Conservation (phyloP, 345 rosid genomes). For the Gossypioides kirkii region DNA sequence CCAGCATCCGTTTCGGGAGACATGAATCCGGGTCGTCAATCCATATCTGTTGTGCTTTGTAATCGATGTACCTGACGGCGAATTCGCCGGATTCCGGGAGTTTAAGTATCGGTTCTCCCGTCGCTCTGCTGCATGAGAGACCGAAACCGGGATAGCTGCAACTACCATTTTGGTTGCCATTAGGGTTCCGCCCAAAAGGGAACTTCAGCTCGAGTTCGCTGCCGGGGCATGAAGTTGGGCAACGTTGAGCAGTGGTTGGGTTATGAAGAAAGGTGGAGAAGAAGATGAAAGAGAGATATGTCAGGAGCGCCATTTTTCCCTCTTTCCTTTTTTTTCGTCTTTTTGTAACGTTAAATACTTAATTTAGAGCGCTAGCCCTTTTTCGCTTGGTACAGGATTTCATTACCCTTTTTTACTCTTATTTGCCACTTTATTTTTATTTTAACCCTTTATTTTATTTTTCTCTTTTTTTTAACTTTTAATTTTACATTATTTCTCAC, state of each 20-base stretch:
- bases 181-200: constrained; percentile 6
- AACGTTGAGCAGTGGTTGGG: neutral
- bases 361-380: too few relatives aligned
- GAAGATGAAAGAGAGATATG: neutral
- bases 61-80: constrained; percentile 34
- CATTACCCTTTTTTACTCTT: too few relatives aligned
- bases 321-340: too few relatives aligned
- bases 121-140: constrained; percentile 31
- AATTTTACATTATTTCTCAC: too few relatives aligned
- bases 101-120: constrained; percentile 16
- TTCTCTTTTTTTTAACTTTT: too few relatives aligned
- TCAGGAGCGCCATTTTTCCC: neutral
- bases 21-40: constrained; percentile 40
- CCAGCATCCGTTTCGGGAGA: constrained; percentile 28
- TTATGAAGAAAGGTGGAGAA: neutral
- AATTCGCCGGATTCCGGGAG: constrained; percentile 36
- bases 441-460: too few relatives aligned
- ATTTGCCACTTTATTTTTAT: too few relatives aligned
- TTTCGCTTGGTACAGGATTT: too few relatives aligned
- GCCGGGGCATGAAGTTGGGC: neutral
- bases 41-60: constrained; percentile 21
- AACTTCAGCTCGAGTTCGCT: neutral
- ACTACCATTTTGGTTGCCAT: neutral
- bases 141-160: constrained; percentile 41
- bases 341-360: too few relatives aligned